phyloP scores from a whole-genome alignment of 257 asterid genomes.

The Coffea canephora region DNA sequence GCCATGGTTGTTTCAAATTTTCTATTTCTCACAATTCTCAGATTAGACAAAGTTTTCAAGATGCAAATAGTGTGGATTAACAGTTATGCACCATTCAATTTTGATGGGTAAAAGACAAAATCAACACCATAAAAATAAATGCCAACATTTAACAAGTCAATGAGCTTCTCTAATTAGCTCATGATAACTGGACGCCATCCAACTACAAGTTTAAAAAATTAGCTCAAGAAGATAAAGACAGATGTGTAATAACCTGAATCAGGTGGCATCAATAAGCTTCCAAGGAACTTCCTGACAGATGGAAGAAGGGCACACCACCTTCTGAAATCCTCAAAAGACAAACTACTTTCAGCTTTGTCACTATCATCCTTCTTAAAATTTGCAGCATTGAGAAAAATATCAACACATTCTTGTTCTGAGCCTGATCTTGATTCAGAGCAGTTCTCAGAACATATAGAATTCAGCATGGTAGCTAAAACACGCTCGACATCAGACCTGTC shows the following conservation, averaged over 20 bases:
- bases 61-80: neutral
- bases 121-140: neutral
- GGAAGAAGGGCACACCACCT: slow-evolving; percentile 83
- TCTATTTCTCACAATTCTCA: neutral
- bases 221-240: neutral
- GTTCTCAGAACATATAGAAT: slow-evolving; percentile 43
- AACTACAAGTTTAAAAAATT: neutral
- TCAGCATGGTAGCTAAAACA: slow-evolving; percentile 60
- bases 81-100: neutral
- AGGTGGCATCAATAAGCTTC: slow-evolving; percentile 59
- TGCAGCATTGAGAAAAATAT: slow-evolving; percentile 52
- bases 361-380: slow-evolving; percentile 37
- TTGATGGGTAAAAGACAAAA: neutral
- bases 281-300: slow-evolving; percentile 74
- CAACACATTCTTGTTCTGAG: slow-evolving; percentile 39
- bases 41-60: neutral
- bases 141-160: neutral
- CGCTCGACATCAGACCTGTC: slow-evolving; percentile 80
- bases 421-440: slow-evolving; percentile 42
- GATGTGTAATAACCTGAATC: slow-evolving; percentile 54
- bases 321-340: slow-evolving; percentile 75
- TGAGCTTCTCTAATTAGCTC: neutral
- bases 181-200: neutral
- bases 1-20: neutral
- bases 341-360: slow-evolving; percentile 24